phyloP scores from a whole-genome alignment of 306 rosid species.

The Citrullus mucosospermus region DNA sequence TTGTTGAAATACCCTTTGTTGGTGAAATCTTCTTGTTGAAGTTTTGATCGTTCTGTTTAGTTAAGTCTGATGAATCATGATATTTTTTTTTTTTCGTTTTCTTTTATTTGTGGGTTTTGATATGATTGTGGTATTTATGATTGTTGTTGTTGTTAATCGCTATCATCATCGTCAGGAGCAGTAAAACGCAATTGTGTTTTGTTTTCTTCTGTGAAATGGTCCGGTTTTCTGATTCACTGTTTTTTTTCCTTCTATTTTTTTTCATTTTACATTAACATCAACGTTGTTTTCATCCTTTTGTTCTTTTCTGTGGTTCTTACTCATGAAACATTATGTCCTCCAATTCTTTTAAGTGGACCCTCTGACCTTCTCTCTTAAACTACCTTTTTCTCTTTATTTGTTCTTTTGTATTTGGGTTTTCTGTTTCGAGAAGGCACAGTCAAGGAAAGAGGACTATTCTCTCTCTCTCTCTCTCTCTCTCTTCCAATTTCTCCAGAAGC shows the following conservation, averaged over 20 bases:
- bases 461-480: background rate
- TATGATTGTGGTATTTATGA: background rate
- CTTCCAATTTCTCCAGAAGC: background rate
- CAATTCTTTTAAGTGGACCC: slow-evolving; percentile 4
- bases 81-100: background rate
- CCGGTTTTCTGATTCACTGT: background rate
- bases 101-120: background rate
- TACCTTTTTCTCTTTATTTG: background rate
- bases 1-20: background rate
- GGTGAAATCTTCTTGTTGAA: background rate
- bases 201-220: background rate
- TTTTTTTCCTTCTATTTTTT: background rate
- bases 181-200: background rate
- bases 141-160: background rate
- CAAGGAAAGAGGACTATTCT: background rate
- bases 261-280: background rate
- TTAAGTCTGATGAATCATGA: background rate
- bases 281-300: slow-evolving; percentile 1
- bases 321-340: slow-evolving; percentile 6
- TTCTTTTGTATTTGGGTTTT: background rate
- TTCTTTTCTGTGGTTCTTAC: slow-evolving; percentile 1
- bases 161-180: background rate
- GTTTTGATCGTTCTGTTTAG: background rate
- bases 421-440: background rate
- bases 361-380: background rate